These are phyloP conservation scores for Waitea zeae DNA, from an alignment of 1,284 basidiomycete genomes.

Conservation along the genomic window DNA sequence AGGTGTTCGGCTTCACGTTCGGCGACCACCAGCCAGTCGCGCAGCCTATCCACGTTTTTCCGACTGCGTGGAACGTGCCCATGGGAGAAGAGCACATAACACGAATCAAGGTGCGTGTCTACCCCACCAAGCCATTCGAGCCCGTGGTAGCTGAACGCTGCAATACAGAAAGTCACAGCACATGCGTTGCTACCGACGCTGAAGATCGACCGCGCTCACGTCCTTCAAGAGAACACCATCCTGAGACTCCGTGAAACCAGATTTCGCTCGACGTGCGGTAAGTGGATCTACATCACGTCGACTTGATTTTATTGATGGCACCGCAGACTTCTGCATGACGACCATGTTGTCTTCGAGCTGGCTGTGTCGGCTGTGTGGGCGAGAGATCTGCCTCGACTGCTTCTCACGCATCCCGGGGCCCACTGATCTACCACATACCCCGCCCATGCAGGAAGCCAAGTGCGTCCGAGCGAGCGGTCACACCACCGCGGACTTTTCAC, in stretches of 20 bases:
- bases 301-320: no score
- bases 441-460: constrained; percentile 28
- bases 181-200: constrained; percentile 52
- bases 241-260: constrained; percentile 60
- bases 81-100: constrained; percentile 29
- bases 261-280: constrained; percentile 72
- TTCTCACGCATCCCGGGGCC: constrained; percentile 52
- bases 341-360: constrained; percentile 81
- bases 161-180: constrained; percentile 52
- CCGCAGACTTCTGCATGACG: constrained; percentile 83
- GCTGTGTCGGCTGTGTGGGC: constrained; percentile 81
- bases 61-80: constrained; percentile 43
- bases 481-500: constrained; percentile 48
- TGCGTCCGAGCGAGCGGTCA: constrained; percentile 58
- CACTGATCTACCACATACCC: constrained; percentile 30
- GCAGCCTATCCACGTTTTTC: constrained; percentile 44
- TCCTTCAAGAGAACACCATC: constrained; percentile 42
- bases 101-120: constrained; percentile 35
- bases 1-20: constrained; percentile 49
- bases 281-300: no score
- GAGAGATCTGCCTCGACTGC: constrained; percentile 83
- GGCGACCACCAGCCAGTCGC: constrained; percentile 41
- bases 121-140: no score
- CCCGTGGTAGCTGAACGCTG: no score
- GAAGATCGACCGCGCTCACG: constrained; percentile 50